Conservation (phyloP, 768 basidiomycete genomes). For the Cystobasidium tubakii region DNA sequence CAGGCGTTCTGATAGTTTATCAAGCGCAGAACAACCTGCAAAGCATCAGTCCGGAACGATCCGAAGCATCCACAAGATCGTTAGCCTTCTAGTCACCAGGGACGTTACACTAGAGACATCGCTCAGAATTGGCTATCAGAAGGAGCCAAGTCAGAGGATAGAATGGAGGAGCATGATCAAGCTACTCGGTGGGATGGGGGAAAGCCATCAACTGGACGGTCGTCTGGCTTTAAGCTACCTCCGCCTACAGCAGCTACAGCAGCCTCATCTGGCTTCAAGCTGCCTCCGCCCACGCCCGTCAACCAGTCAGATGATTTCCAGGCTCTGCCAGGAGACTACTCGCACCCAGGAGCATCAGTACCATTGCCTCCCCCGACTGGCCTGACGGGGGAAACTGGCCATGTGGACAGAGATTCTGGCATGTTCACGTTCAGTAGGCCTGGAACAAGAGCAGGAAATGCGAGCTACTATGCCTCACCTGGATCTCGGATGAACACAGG, state of each 20-base stretch:
- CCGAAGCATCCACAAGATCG: background rate
- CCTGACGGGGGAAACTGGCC: background rate
- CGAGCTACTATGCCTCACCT: conserved; percentile 17
- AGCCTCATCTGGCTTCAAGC: conserved; percentile 14
- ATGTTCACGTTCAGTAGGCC: conserved; percentile 32
- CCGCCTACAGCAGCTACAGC: conserved; percentile 5
- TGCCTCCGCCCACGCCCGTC: background rate
- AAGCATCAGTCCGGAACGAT: too few species aligned
- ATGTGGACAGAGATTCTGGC: conserved; percentile 16
- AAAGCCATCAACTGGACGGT: conserved; percentile 15
- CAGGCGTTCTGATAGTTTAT: background rate
- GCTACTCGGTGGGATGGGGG: background rate
- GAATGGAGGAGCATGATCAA: background rate
- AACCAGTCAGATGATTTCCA: background rate
- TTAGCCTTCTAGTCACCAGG: too few species aligned
- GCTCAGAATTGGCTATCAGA: too few species aligned
- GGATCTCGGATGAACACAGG: conserved; percentile 21
- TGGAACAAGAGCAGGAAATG: conserved; percentile 19
- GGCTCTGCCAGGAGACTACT: background rate
- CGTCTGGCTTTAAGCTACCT: conserved; percentile 22
- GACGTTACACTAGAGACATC: too few species aligned
- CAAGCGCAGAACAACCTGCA: too few species aligned
- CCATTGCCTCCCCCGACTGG: conserved; percentile 20
- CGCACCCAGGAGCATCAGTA: background rate
- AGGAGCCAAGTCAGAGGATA: background rate